Evolutionary conservation across 2,329 filamentous ascomycete species (phyloP), one percentile per base, ranked within the genome.

Genomic region (Talaromyces atroroseus): DNA sequence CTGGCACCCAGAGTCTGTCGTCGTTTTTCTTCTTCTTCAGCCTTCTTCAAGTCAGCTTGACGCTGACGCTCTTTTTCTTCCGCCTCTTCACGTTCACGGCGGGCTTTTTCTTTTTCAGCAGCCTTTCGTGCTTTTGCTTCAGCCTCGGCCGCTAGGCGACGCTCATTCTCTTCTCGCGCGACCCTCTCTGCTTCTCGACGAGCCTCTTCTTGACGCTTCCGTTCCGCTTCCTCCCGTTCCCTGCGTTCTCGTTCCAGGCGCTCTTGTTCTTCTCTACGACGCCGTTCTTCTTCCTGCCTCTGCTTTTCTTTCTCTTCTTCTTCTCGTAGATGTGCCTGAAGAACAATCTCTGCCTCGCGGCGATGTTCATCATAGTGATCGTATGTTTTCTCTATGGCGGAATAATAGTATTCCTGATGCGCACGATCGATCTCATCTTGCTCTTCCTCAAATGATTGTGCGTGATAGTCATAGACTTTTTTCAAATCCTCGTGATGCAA

Each of bases 301-400:
- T 65, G 66, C 14, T 61, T 65, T n/a, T 65, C 63, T 53, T 75
- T 71, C 56, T 72, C 66, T 63, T 73, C 67, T 59, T 74, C 67
- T 56, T 69, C 64, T 61, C 67, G 62, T 65, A 72, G 66, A 57
- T 82, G 71, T n/a, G 75, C 72, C 42, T 80, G 71, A n/a, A 82
- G 63, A 18, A 77, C 79, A 20, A 78, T 74, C 64, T 82, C 77
- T 3, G 82, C 82, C 50, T 78, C 76, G 52, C 77, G 72, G 47
- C 78, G 79, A 11, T 92, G 80, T 26, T 82, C 79, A 38, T 88
- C 82, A 68, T 91, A 88, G 65, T 87, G 82, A 14, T 78, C 77
- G 49, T 83, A 82, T 3, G 86, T 86, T 48, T 81, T 80, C 47
- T 81, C 82, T 16, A 92, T 79, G 14, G 87, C 86, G 62, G 84